Conservation (phyloP, 139 green algal species). For the Diplosphaera chodatii region DNA sequence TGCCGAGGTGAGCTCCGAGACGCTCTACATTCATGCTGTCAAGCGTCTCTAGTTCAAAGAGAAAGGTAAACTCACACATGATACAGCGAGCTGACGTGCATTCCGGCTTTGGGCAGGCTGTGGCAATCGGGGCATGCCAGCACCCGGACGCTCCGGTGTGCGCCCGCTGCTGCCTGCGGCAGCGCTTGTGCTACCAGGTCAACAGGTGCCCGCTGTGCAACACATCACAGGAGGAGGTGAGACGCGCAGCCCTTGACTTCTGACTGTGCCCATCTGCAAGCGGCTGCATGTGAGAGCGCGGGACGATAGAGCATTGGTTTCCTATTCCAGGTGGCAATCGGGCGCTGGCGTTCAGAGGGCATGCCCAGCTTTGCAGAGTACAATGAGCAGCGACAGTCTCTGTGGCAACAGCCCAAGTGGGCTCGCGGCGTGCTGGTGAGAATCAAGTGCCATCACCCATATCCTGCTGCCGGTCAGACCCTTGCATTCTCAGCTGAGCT, state of each 20-base stretch:
- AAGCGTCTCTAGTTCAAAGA: no score
- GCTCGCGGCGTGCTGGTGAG: slow-evolving; percentile 23
- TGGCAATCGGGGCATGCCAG: slow-evolving; percentile 6
- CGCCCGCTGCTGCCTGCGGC: slow-evolving; percentile 43
- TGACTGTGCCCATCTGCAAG: no score
- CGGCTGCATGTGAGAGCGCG: no score
- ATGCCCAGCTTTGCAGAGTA: slow-evolving; percentile 2
- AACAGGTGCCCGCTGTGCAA: slow-evolving; percentile 69
- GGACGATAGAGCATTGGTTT: no score
- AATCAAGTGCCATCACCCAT: no score
- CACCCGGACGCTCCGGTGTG: not conserved
- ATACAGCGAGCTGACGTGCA: no score
- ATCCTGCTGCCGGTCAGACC: no score
- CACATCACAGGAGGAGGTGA: slow-evolving; percentile 26
- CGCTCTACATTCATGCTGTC: no score
- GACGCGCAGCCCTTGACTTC: no score
- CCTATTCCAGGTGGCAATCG: slow-evolving; percentile 56
- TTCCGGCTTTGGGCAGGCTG: no score
- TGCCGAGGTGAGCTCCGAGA: not conserved
- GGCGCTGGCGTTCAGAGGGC: slow-evolving; percentile 18
- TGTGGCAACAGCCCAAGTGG: slow-evolving; percentile 28
- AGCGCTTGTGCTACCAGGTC: slow-evolving; percentile 60
- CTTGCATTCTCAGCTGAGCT: no score
- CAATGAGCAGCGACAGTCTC: not conserved
- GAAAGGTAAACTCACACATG: no score